Evolutionary conservation across 2,329 filamentous ascomycete species (phyloP), one percentile per base, ranked within the genome.

Genomic region (Alternaria brassicae): DNA sequence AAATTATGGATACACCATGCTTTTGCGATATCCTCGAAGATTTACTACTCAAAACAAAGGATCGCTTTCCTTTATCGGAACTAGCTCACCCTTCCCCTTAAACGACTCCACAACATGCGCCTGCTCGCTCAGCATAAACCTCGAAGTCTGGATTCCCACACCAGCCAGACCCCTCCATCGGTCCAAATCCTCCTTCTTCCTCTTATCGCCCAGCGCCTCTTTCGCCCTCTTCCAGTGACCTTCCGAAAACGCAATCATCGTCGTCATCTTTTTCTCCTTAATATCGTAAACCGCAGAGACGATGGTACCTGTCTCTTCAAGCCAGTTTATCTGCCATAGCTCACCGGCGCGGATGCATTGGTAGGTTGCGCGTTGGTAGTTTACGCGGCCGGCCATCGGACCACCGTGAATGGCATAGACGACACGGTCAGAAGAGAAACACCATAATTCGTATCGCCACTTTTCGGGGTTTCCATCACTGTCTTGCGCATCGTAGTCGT

Each of bases 391-490:
- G 34, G 66, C 68, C 69, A 88, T 88, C 3, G 85, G 85, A 0
- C 85, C 85, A 4, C 85, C 84, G 63, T 87, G 85, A 54, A 88
- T 88, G 23, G 81, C 81, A 64, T 88, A 88, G 58, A 87, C 82
- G 47, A 86, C 81, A 4, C 84, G 81, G 53, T 69, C 70, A 17
- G 81, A 74, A n/a, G 81, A 85, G 65, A 83, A 84, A 73, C 86
- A 86, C 85, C 85, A 87, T 68, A 88, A 82, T 60, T 88, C 85
- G 65, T 88, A 88, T 2, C 83, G 81, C 86, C 85, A 88, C 69
- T 85, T 87, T 51, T 86, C 83, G 0, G 83, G 81, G 5, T 82
- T 82, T 9, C 84, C 83, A 1, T 81, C 56, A 2, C 62, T 60
- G 57, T 84, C 81, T 52, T 82, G 72, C 0, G 82, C 84, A 39